Evolutionary conservation across 805 yeast genomes (phyloP), one percentile per base, ranked within the genome.

Genomic region (Spathaspora girioi): DNA sequence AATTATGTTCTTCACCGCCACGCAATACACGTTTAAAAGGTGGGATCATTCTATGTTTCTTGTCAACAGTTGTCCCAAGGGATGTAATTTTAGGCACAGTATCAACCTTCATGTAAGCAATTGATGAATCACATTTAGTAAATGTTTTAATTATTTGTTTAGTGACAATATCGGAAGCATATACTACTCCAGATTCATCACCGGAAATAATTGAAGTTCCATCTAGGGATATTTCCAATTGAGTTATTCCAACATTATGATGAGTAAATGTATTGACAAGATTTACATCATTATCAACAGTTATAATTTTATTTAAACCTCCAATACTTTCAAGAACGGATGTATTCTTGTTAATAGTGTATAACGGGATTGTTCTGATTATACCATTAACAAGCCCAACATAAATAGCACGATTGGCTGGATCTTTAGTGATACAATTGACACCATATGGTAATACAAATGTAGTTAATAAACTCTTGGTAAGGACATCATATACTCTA

Each of bases 181-280:
- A 78, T 1, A 89, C 81, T 27, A 79, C 75, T 1, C 97, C 97
- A n/a, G 58, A 61, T 0, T 77, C 65, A 62, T 89, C 96, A 35
- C 97, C 97, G 5, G 90, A 80, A 2, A 87, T 70, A 5, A 92
- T 60, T 38, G 72, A 65, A 15, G 92, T 81, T 4, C 93, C 96
- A 63, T 92, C 97, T 61, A 87, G 70, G 5, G 91, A 82, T 2
- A 88, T 66, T 1, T 71, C 73, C 48, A 91, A 56, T 40, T 80
- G 69, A 0, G 89, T 80, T 2, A 87, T 80, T 2, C 61, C 53
- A 5, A 65, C 64, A 10, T 51, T 50, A 59, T 80, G 86, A 49
- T 80, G 83, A 3, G 78, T 76, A 48, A 86, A 77, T 0, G 89
- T 79, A 17, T 70, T 70, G 14, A 66, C 59, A 50, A 81, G 66